Conservation (phyloP, 106 monocot genomes). For the Dendrobium nobile region DNA sequence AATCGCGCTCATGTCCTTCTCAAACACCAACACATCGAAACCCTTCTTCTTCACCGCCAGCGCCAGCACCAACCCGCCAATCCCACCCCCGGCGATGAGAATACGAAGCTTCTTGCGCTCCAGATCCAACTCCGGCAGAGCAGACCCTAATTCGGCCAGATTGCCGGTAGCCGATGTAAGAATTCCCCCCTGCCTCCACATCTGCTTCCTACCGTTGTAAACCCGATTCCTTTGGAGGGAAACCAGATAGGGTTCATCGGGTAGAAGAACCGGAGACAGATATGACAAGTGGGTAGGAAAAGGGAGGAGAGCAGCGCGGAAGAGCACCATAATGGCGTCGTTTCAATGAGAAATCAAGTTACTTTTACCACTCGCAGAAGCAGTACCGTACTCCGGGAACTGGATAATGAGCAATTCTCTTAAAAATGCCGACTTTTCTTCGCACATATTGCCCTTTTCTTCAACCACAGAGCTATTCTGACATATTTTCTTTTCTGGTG, state of each 20-base stretch:
- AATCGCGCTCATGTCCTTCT: conserved; percentile 63
- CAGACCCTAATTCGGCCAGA: neutral
- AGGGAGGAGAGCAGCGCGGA: conserved; percentile 3
- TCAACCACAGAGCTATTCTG: neutral
- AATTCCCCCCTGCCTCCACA: neutral
- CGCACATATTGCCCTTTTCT: neutral
- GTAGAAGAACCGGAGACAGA: neutral
- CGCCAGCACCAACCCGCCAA: conserved; percentile 61
- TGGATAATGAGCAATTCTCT: too few species aligned
- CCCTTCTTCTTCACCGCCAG: conserved; percentile 67
- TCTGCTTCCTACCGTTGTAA: neutral
- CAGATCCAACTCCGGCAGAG: too few species aligned
- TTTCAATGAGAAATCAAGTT: neutral
- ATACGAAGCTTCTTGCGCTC: conserved; percentile 23
- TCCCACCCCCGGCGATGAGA: conserved; percentile 62
- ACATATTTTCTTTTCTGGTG: neutral
- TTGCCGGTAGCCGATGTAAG: neutral
- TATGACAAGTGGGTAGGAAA: neutral
- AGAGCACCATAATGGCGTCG: conserved; percentile 2
- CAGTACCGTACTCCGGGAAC: neutral
- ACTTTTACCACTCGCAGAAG: neutral
- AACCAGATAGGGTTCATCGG: neutral
- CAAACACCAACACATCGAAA: conserved; percentile 64
- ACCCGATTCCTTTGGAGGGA: neutral
- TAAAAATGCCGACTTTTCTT: too few species aligned